A percentile compares a stretch with the other conserved stretches of the same genome.
phyloP scores from a whole-genome alignment of 306 rosid species.

The Prunus campanulata region DNA sequence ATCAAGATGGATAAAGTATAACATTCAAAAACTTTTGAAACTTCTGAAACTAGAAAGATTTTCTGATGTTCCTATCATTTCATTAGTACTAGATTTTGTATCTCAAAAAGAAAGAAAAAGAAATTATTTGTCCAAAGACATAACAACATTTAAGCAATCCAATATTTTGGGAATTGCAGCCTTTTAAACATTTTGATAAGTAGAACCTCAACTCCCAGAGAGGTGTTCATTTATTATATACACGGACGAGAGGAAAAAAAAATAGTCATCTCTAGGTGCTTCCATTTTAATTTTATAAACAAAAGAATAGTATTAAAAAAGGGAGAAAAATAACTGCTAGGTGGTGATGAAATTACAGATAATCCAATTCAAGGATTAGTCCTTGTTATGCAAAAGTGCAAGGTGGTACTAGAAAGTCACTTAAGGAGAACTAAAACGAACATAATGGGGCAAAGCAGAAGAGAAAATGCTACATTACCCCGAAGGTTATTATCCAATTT shows the following conservation, averaged over 20 bases:
- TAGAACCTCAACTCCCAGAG: background rate
- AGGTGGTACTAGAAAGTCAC: background rate
- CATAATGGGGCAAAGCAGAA: background rate
- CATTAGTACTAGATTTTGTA: background rate
- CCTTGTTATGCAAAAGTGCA: background rate
- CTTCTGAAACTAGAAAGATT: no score
- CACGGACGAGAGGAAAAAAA: no score
- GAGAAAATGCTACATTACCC: constrained; percentile 47
- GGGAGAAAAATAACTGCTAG: background rate
- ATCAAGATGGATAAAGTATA: no score
- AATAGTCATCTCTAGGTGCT: no score
- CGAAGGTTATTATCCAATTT: constrained; percentile 65
- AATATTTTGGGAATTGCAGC: no score
- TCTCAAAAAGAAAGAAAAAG: background rate
- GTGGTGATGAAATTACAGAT: background rate
- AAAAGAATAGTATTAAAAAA: background rate
- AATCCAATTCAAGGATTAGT: background rate
- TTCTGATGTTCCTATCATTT: background rate
- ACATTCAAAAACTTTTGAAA: no score
- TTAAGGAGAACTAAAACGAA: background rate
- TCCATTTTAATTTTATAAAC: background rate
- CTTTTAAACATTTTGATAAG: no score
- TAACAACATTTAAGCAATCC: background rate
- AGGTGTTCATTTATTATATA: background rate
- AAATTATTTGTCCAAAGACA: background rate